These are phyloP conservation scores for Bremia lactucae DNA, from an alignment of 352 stramenopile genomes.

Conservation along the genomic window DNA sequence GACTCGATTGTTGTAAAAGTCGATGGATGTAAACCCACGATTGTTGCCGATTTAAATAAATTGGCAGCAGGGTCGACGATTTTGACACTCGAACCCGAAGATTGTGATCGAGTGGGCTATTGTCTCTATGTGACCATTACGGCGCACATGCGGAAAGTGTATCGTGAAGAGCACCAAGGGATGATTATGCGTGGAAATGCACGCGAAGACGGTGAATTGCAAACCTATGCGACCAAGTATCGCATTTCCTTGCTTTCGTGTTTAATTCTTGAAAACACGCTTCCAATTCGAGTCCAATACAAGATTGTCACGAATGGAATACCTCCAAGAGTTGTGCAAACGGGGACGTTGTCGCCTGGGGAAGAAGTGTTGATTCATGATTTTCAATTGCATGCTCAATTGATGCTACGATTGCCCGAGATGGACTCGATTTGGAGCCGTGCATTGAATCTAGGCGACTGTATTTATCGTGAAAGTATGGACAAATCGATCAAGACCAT, in stretches of 20 bases:
- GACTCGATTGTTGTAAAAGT: conserved; percentile 82
- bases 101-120: conserved; percentile 45
- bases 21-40: conserved; percentile 71
- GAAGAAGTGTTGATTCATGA: conserved; percentile 78
- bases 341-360: conserved; percentile 66
- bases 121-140: conserved; percentile 81
- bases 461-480: conserved; percentile 75
- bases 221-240: conserved; percentile 82
- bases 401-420: conserved; percentile 66
- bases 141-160: conserved; percentile 79
- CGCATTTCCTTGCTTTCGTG: conserved; percentile 79
- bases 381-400: conserved; percentile 63
- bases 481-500: conserved; percentile 50
- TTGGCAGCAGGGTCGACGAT: conserved; percentile 54
- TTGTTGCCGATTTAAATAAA: conserved; percentile 61
- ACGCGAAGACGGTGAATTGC: conserved; percentile 35
- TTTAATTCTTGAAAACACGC: conserved; percentile 80
- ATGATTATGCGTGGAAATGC: conserved; percentile 51
- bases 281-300: conserved; percentile 80
- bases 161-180: conserved; percentile 77
- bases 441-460: conserved; percentile 59
- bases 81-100: conserved; percentile 57
- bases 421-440: conserved; percentile 82
- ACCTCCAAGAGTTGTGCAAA: conserved; percentile 27
- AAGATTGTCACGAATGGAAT: conserved; percentile 37